Evolutionary conservation across 2,329 filamentous ascomycete species (phyloP).

Genomic region (Emmonsia crescens): DNA sequence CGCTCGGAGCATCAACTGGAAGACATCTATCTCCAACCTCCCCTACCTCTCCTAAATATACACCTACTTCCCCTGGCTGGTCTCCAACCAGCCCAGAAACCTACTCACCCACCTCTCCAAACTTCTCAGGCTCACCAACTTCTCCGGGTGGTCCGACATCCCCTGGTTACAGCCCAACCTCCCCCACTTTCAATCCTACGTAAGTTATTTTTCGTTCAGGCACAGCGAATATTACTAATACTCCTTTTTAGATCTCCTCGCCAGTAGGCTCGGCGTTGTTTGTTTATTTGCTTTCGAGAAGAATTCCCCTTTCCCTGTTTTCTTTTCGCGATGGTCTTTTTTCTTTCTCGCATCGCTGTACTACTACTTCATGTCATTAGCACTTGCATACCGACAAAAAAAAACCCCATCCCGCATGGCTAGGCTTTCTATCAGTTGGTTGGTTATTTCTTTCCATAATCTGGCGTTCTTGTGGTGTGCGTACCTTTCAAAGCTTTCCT

Average conservation of each 20-base stretch:
- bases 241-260: slow-evolving; percentile 27
- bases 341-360: slow-evolving; percentile 26
- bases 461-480: slow-evolving; percentile 16
- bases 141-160: slow-evolving; percentile 32
- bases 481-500: slow-evolving; percentile 12
- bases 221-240: not conserved
- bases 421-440: slow-evolving; percentile 25
- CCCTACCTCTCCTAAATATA: slow-evolving; percentile 44
- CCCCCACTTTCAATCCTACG: slow-evolving; percentile 34
- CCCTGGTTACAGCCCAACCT: slow-evolving; percentile 35
- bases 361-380: slow-evolving; percentile 23
- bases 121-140: slow-evolving; percentile 37
- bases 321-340: slow-evolving; percentile 3
- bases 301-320: slow-evolving; percentile 1
- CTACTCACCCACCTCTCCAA: slow-evolving; percentile 41
- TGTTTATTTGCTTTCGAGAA: not conserved
- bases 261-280: slow-evolving; percentile 21
- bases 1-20: slow-evolving; percentile 30
- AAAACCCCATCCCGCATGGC: slow-evolving; percentile 24
- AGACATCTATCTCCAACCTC: slow-evolving; percentile 36
- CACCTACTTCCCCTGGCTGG: slow-evolving; percentile 44
- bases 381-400: slow-evolving; percentile 24
- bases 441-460: slow-evolving; percentile 29
- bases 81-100: slow-evolving; percentile 37
- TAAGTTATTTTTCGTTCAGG: slow-evolving; percentile 18